phyloP scores from a whole-genome alignment of 148 eudicot genomes.

The Cornus suecica region DNA sequence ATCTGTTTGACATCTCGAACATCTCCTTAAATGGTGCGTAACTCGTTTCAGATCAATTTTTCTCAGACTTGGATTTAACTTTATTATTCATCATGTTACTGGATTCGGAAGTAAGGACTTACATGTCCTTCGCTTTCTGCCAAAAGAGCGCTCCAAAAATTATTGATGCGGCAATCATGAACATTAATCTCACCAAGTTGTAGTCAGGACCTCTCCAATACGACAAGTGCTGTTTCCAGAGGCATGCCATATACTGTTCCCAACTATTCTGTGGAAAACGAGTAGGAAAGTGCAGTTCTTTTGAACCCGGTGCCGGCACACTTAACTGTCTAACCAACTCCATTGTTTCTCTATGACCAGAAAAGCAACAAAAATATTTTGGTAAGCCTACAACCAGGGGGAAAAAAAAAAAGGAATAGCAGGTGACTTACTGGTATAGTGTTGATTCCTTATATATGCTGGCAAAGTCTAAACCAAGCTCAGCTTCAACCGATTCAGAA shows the following conservation, averaged over 20 bases:
- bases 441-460: constrained; percentile 31
- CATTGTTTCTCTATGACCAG: background rate
- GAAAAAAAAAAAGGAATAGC: too few relatives aligned
- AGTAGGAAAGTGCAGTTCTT: constrained; percentile 33
- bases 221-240: constrained; percentile 52
- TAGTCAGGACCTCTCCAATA: constrained; percentile 49
- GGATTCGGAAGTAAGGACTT: background rate
- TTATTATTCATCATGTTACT: background rate
- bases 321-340: constrained; percentile 22
- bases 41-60: background rate
- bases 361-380: background rate
- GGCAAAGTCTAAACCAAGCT: constrained; percentile 37
- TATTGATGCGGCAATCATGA: constrained; percentile 21
- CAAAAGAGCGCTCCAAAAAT: constrained; percentile 36
- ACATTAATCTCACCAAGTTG: constrained; percentile 27
- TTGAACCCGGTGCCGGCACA: constrained; percentile 21
- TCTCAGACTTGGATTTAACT: background rate
- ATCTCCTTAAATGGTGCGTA: background rate
- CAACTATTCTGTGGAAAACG: constrained; percentile 28
- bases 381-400: background rate
- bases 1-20: background rate
- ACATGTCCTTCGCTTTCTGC: constrained; percentile 34
- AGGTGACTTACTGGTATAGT: constrained; percentile 26
- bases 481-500: constrained; percentile 30
- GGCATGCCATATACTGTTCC: constrained; percentile 38